Base-by-base conservation (phyloP, 805 yeast species). In the Martiniozyma abietophila region DNA sequence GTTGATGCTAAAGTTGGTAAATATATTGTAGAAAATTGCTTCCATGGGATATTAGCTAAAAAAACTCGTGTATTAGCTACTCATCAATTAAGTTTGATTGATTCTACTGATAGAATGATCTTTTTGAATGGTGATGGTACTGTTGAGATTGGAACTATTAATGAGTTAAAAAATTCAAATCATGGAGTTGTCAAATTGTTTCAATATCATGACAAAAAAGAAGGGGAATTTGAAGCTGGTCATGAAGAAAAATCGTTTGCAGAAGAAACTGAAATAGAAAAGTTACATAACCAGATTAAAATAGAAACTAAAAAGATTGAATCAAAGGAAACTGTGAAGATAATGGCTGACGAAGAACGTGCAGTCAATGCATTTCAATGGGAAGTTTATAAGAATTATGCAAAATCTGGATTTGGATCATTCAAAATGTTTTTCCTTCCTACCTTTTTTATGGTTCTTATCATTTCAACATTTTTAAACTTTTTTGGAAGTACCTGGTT, bases 1-100 rank as follows among this genome's bases (percentile, higher is more conserved):
- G 94, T 83, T 6, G 94, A 83, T 56, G 85, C 89, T 22, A 75
- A 82, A 48, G 94, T 82, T 29, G 94, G 92, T n/a, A 71, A 71
- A 37, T 85, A 77, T 47, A 80, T 83, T 33, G 72, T 82, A 69
- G 67, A 73, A 20, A 63, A 74, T 19, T 84, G 94, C 58, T 56
- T 84, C 26, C 43, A 67, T 37, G 84, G 80, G 0, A 40, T 71
- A 9, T 49, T 84, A 40, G 56, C 57, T 23, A 56, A 56, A 12
- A 74, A 70, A 46, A 84, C 95, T 0, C 64, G 88, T 42, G 47
- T 85, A 8, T 61, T 84, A 45, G 92, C 92, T 2, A 84, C 95
- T 0, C 95, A 84, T 54, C 94, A 85, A 51, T 58, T 83, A 30
- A 71, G 84, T 1, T 61, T 83, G 38, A 67, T 83, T 40, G 72